Conservation (phyloP, 2,329 filamentous ascomycete genomes). For the Colletotrichum lini region DNA sequence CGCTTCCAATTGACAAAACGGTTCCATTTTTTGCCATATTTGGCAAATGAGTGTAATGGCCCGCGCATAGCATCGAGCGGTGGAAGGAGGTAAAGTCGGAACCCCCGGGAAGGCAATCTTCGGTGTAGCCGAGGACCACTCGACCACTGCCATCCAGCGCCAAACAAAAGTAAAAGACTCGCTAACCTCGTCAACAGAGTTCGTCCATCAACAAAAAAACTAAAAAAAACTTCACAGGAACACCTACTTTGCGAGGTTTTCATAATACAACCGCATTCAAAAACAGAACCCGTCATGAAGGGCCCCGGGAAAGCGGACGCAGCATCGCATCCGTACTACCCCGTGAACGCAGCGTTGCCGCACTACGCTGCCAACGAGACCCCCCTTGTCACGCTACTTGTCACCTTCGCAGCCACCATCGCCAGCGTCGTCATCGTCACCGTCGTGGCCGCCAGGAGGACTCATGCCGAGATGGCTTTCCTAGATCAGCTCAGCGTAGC, state of each 20-base stretch:
- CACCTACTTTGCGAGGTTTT: not conserved
- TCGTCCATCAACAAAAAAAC: not conserved
- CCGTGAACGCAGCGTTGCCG: conserved; percentile 58
- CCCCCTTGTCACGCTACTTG: conserved; percentile 56
- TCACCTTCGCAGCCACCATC: conserved; percentile 55
- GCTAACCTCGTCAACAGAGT: not conserved
- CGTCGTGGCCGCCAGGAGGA: conserved; percentile 49
- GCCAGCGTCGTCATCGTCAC: conserved; percentile 53
- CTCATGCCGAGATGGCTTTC: conserved; percentile 50
- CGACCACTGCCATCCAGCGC: not conserved
- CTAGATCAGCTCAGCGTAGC: conserved; percentile 61
- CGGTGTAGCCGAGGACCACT: not conserved
- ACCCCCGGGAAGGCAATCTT: not conserved
- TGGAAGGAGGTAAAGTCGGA: not conserved
- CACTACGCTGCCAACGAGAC: conserved; percentile 62
- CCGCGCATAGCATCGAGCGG: not conserved
- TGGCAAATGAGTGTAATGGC: not conserved
- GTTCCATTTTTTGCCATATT: not conserved
- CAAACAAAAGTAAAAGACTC: not conserved
- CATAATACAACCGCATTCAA: not conserved
- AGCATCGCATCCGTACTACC: conserved; percentile 65
- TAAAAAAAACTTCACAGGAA: not conserved
- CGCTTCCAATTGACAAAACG: not conserved
- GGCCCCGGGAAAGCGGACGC: not conserved
- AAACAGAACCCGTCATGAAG: not conserved